Base-by-base conservation (phyloP, 352 stramenopile species). In the Globisporangium abappressorium region DNA sequence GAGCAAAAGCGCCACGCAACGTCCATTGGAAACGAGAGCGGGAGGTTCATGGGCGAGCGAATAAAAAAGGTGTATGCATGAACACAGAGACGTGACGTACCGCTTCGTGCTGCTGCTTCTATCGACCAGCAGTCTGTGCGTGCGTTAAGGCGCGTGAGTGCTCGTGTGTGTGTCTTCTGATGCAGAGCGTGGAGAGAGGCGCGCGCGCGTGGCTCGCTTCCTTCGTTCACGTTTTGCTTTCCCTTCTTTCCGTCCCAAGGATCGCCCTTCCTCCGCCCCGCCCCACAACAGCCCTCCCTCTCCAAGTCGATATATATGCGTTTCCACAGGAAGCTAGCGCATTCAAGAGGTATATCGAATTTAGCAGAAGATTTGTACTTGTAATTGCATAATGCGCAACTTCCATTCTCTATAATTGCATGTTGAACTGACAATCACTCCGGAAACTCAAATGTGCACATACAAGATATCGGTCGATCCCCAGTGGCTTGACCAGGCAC, bases 201-300 rank as follows among this genome's bases (percentile, higher is more conserved):
- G 56, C 33, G 56, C n/a, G 56, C 56, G 24, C 24, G 56, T 49
- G 56, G 56, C 56, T 60, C 55, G 30, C 55, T 47, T 62, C 56
- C 56, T 46, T 46, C n/a, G 49, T 28, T 30, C 55, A 11, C 15
- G 5, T 22, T 58, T 18, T 60, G 28, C 54, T 60, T 60, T 47
- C 53, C 26, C 55, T 60, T 33, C 53, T 60, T 43, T 60, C 26
- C 56, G 15, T 62, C 33, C 33, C 56, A 62, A 62, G 33, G 33
- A 62, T 62, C 56, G 33, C 56, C 33, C 49, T 18, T 22, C 8
- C 47, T 12, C 20, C 14, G 9, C 55, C 18, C 55, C 18, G 33
- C 56, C 33, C 33, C 56, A 49, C 33, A 30, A 61, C 26, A 26
- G 18, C 55, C 22, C 26, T 12, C 28, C 54, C 54, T 59, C 54